Evolutionary conservation across 768 basidiomycete genomes (phyloP).

Genomic region (Paxillus rubicundulus): DNA sequence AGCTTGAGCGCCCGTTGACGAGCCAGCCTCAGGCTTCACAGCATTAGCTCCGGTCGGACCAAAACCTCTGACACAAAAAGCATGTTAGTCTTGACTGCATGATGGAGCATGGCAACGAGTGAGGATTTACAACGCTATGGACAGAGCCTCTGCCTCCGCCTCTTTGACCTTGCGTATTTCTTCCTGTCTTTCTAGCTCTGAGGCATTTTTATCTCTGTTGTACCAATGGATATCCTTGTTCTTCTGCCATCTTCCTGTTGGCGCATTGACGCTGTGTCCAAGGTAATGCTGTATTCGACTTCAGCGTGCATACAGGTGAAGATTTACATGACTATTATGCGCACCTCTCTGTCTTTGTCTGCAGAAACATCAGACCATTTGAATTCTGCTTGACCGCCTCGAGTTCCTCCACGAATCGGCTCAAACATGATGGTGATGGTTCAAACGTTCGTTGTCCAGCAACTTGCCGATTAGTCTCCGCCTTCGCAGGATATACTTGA

Average conservation of each 20-base stretch:
- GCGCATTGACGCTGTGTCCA: constrained; percentile 92
- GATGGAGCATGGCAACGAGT: neutral
- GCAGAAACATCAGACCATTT: constrained; percentile 89
- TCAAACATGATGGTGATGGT: constrained; percentile 58
- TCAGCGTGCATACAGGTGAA: neutral
- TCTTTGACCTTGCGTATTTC: constrained; percentile 85
- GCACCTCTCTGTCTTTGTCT: constrained; percentile 90
- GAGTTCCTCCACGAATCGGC: constrained; percentile 83
- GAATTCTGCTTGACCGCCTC: constrained; percentile 89
- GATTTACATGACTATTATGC: constrained; percentile 5
- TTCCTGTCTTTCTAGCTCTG: constrained; percentile 52
- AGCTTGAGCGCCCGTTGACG: constrained; percentile 17
- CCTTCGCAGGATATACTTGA: constrained; percentile 6
- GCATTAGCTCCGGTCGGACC: constrained; percentile 47
- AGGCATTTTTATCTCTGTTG: constrained; percentile 52
- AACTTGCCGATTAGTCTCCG: neutral
- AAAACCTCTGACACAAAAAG: constrained; percentile 58
- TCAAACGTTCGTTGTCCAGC: neutral
- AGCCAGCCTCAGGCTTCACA: constrained; percentile 19
- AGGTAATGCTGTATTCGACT: constrained; percentile 72
- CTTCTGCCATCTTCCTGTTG: constrained; percentile 95
- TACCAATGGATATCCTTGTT: constrained; percentile 99
- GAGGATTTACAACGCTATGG: constrained; percentile 68
- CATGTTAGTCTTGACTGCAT: constrained; percentile 2
- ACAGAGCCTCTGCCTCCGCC: constrained; percentile 83